Conservation (phyloP, 2,329 filamentous ascomycete genomes). For the Kalmusia sp. region DNA sequence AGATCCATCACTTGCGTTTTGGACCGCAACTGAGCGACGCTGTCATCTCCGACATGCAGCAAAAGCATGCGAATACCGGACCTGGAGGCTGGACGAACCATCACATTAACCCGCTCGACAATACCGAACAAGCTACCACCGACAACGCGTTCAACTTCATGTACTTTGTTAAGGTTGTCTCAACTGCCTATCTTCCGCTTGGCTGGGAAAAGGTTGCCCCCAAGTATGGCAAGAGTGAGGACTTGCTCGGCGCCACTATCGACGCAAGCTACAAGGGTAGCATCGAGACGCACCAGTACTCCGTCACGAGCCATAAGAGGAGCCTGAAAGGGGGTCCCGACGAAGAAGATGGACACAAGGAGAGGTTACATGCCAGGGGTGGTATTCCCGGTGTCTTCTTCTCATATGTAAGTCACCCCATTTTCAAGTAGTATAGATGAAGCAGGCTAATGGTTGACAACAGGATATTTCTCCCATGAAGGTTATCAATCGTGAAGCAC, state of each 20-base stretch:
- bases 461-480: slow-evolving; percentile 99
- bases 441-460: slow-evolving; percentile 15
- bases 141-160: slow-evolving; percentile 94
- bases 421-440: neutral
- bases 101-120: slow-evolving; percentile 90
- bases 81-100: slow-evolving; percentile 79
- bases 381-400: slow-evolving; percentile 99
- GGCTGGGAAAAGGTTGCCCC: slow-evolving; percentile 74
- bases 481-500: slow-evolving; percentile 94
- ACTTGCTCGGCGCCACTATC: slow-evolving; percentile 53
- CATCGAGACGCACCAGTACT: slow-evolving; percentile 98
- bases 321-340: slow-evolving; percentile 85
- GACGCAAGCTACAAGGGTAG: slow-evolving; percentile 74
- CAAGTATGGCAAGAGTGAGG: slow-evolving; percentile 53
- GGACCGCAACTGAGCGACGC: slow-evolving; percentile 86
- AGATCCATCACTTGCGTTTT: slow-evolving; percentile 88
- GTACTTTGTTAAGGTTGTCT: slow-evolving; percentile 99
- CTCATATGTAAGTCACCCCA: slow-evolving; percentile 79
- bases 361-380: slow-evolving; percentile 85
- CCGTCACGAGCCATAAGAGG: slow-evolving; percentile 94
- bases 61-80: slow-evolving; percentile 62
- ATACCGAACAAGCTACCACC: slow-evolving; percentile 74
- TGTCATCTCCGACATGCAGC: slow-evolving; percentile 54
- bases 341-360: slow-evolving; percentile 85
- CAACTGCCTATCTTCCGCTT: slow-evolving; percentile 90